Evolutionary conservation across 2,329 filamentous ascomycete genomes (phyloP).

Genomic region (Pestalotiopsis sp.): DNA sequence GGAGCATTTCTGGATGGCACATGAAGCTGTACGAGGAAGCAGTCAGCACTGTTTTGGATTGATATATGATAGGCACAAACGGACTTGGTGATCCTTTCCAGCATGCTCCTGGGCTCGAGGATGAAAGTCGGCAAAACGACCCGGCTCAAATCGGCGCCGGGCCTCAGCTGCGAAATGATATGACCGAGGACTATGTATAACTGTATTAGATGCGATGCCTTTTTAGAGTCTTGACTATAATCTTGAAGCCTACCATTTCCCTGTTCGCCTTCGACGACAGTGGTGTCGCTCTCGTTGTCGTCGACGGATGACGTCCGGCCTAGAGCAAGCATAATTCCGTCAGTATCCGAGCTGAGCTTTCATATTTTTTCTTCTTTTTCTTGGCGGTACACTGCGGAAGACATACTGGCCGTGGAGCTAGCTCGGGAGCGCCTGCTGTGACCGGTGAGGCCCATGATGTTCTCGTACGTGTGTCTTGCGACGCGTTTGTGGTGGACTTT

Average conservation of each 20-base stretch:
- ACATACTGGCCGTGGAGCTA: slow-evolving; percentile 14
- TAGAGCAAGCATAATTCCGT: slow-evolving; percentile 12
- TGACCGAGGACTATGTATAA: slow-evolving; percentile 77
- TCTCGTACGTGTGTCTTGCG: slow-evolving; percentile 1
- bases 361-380: no score
- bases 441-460: slow-evolving; percentile 11
- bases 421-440: slow-evolving; percentile 3
- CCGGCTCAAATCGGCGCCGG: slow-evolving; percentile 90
- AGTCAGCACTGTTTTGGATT: not conserved
- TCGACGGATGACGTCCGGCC: slow-evolving; percentile 51
- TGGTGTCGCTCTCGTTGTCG: slow-evolving; percentile 70
- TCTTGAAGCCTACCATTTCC: slow-evolving; percentile 74
- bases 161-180: slow-evolving; percentile 95
- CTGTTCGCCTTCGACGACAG: slow-evolving; percentile 86
- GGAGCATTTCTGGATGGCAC: slow-evolving; percentile 95
- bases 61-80: slow-evolving; percentile 30
- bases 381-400: not conserved
- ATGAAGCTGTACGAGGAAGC: slow-evolving; percentile 73
- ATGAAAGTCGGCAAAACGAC: slow-evolving; percentile 98
- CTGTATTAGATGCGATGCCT: slow-evolving; percentile 11
- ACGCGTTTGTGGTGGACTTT: not conserved
- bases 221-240: not conserved
- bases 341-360: slow-evolving; percentile 6
- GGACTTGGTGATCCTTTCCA: slow-evolving; percentile 98
- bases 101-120: slow-evolving; percentile 94